A percentile compares a stretch with the other conserved stretches of the same genome.
These are phyloP conservation scores for Cinnamomum micranthum DNA, from an alignment of 164 flowering plant genomes.

Conservation along the genomic window DNA sequence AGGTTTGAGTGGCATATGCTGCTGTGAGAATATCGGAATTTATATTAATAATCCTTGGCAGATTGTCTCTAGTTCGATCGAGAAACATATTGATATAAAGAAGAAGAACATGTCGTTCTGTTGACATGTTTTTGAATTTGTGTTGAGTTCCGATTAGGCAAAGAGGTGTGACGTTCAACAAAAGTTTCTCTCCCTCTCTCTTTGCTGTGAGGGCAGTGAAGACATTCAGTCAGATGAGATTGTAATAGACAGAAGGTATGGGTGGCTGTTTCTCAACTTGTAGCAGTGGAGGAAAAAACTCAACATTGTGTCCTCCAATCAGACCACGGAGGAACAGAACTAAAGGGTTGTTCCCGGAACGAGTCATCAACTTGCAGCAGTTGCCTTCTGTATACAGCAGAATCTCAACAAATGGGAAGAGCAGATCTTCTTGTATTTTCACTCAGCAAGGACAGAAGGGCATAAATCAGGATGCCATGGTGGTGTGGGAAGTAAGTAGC, in stretches of 20 bases:
- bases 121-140: not conserved
- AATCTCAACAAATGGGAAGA: constrained; percentile 68
- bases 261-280: not conserved
- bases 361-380: constrained; percentile 46
- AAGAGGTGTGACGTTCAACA: not conserved
- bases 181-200: not conserved
- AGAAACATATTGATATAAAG: not conserved
- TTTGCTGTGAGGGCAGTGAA: not conserved
- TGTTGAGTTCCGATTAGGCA: not conserved
- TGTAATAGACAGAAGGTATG: not conserved
- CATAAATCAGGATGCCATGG: constrained; percentile 93
- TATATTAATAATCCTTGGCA: not conserved
- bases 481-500: constrained; percentile 75
- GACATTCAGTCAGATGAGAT: not conserved
- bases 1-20: not conserved
- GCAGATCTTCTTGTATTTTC: constrained; percentile 68
- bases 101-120: not conserved
- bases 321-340: constrained; percentile 37
- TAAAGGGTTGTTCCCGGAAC: constrained; percentile 49
- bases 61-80: not conserved
- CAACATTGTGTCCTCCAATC: constrained; percentile 34
- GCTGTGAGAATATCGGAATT: not conserved
- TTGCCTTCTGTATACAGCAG: constrained; percentile 61
- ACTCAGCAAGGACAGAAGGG: constrained; percentile 96
- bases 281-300: constrained; percentile 15